Conservation (phyloP, 495 filamentous ascomycete species). For the Neurospora sp. region DNA sequence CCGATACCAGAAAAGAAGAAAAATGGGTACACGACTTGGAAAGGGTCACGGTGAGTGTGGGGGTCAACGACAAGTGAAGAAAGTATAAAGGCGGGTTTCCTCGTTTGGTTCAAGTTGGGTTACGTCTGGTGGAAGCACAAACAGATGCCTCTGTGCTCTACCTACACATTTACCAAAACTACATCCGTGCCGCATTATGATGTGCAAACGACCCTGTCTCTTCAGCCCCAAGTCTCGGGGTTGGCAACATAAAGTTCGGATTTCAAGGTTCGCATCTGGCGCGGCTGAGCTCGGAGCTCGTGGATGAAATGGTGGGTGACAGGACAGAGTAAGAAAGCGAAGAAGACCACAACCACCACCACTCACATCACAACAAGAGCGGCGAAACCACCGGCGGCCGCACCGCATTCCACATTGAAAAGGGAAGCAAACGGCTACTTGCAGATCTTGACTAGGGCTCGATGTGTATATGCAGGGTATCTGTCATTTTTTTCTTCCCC, state of each 20-base stretch:
- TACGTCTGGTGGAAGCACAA: not conserved
- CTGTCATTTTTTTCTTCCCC: not conserved
- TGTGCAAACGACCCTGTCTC: no score
- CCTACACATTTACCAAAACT: no score
- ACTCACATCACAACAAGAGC: not conserved
- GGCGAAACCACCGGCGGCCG: not conserved
- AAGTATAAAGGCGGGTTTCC: not conserved
- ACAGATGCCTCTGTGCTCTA: not conserved
- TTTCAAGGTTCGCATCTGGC: not conserved
- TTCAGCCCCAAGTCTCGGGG: no score
- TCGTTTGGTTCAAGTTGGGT: not conserved
- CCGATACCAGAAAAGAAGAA: not conserved
- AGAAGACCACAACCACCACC: not conserved
- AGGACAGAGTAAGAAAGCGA: not conserved
- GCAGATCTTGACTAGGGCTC: not conserved
- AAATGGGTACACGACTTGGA: not conserved
- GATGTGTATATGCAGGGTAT: not conserved
- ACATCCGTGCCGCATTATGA: no score
- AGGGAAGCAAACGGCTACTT: not conserved
- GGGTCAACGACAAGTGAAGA: not conserved
- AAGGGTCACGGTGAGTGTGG: not conserved
- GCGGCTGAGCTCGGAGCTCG: not conserved
- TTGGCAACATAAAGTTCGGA: not conserved
- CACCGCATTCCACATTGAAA: not conserved
- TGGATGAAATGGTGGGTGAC: not conserved